These are phyloP conservation scores for Leccinum subtestaceum DNA, from an alignment of 768 basidiomycete species.

Conservation along the genomic window DNA sequence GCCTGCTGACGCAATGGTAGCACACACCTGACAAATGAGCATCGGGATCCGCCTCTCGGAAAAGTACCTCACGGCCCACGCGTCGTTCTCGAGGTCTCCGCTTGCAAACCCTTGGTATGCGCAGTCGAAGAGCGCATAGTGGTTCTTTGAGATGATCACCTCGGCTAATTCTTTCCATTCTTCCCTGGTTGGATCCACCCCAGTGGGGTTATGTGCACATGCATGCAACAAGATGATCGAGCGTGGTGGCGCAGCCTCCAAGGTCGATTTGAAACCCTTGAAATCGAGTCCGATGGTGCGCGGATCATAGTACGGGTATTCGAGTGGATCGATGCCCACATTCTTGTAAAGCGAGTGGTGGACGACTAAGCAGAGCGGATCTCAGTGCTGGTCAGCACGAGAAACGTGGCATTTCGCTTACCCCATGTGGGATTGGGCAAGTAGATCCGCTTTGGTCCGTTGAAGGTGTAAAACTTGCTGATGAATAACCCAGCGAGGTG, in stretches of 20 bases:
- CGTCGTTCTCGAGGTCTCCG: constrained; percentile 88
- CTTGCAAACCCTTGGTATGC: constrained; percentile 98
- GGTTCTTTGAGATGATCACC: constrained; percentile 65
- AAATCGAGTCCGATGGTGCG: constrained; percentile 87
- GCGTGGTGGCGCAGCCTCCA: constrained; percentile 64
- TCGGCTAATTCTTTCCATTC: constrained; percentile 83
- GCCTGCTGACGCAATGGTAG: not conserved
- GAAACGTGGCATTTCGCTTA: constrained; percentile 35
- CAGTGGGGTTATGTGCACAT: constrained; percentile 97
- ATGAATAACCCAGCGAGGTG: constrained; percentile 89
- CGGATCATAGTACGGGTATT: constrained; percentile 94
- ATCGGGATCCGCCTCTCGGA: constrained; percentile 68
- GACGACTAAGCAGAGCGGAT: constrained; percentile 50
- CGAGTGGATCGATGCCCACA: constrained; percentile 80
- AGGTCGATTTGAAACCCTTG: constrained; percentile 55
- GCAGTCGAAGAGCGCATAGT: constrained; percentile 92
- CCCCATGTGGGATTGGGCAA: constrained; percentile 96
- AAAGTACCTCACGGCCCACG: constrained; percentile 89
- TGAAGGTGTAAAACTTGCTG: constrained; percentile 72
- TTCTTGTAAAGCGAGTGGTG: constrained; percentile 91
- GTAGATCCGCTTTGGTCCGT: constrained; percentile 65
- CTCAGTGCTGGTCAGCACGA: not conserved
- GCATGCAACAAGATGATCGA: constrained; percentile 91
- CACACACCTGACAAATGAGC: constrained; percentile 79
- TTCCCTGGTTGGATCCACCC: constrained; percentile 86